Base-by-base conservation (phyloP, 2,329 filamentous ascomycete species). In the Phialemonium atrogriseum region DNA sequence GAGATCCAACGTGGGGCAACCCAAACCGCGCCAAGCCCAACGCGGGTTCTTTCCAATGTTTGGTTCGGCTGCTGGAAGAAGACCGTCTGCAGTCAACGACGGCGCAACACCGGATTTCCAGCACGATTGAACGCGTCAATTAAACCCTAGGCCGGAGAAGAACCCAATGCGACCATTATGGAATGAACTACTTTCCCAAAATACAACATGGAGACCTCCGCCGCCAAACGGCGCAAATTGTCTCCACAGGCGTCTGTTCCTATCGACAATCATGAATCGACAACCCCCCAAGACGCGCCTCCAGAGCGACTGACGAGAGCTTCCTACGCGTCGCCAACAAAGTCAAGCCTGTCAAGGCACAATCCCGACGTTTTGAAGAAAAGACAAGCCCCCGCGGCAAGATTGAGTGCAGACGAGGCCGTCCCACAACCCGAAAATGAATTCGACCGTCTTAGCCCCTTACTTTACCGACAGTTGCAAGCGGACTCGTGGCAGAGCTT, bases 271-370 rank as follows among this genome's bases (percentile, higher is more conserved):
- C 34, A 37, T 47, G 55, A 55, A 43, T 57, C 57, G 21, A 59
- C 57, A 35, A 60, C 55, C 34, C 56, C 55, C 28, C 45, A 44
- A 31, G 48, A 45, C 34, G 44, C 43, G 30, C 45, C 42, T 12
- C 43, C 36, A 27, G 42, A 39, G 11, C 44, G 38, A 23, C 35
- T 32, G 19, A 44, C 48, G 27, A 65, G 66, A 1, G 66, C 71
- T 1, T 80, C 77, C 1, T 82, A 77, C 47, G 72, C 72, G 33
- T 80, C 77, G n/a, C 77, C 80, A 0, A 81, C 77, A 0, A 74
- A 67, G 48, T 66, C 77, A 10, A 83, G 75, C 44, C 55, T 81
- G 10, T 63, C 75, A 35, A 69, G 72, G 40, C 68, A 72, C 28
- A 72, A 80, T 38, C 73, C 77, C 1, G 67, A 75, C 9, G 60